These are phyloP conservation scores for Boletus rubroflammeus DNA, from an alignment of 768 basidiomycete species.

Conservation along the genomic window DNA sequence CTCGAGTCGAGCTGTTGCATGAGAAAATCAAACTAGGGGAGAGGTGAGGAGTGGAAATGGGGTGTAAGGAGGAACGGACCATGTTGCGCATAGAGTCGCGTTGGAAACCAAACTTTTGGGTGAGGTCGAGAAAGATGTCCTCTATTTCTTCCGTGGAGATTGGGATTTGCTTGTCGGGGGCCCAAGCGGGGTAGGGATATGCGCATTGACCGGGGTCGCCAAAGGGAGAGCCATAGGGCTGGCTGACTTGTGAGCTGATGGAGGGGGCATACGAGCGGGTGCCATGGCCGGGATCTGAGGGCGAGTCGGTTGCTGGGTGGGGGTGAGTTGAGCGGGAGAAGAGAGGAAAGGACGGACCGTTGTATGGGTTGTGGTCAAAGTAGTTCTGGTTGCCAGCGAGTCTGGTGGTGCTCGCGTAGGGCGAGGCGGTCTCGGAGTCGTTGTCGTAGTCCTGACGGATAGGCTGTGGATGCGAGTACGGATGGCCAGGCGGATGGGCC, in stretches of 20 bases:
- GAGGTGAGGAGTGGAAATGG: slow-evolving; percentile 8
- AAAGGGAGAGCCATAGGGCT: slow-evolving; percentile 57
- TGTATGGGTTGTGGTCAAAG: slow-evolving; percentile 27
- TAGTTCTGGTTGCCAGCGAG: slow-evolving; percentile 44
- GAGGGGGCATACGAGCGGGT: slow-evolving; percentile 52
- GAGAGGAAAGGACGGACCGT: slow-evolving; percentile 10
- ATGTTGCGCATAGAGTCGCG: slow-evolving; percentile 94
- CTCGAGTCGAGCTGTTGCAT: slow-evolving; percentile 98
- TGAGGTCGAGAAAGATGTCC: slow-evolving; percentile 96
- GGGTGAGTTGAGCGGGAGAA: not conserved
- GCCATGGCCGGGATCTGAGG: slow-evolving; percentile 32
- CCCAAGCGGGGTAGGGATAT: slow-evolving; percentile 94
- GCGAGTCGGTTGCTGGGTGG: slow-evolving; percentile 14
- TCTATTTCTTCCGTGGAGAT: slow-evolving; percentile 98
- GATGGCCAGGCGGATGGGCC: slow-evolving; percentile 40
- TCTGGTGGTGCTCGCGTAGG: slow-evolving; percentile 56
- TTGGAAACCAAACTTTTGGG: slow-evolving; percentile 99
- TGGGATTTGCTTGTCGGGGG: slow-evolving; percentile 87
- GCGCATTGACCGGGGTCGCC: slow-evolving; percentile 50
- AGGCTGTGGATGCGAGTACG: slow-evolving; percentile 27
- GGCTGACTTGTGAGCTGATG: slow-evolving; percentile 57
- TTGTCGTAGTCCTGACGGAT: slow-evolving; percentile 40
- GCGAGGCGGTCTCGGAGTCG: slow-evolving; percentile 52
- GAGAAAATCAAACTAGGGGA: slow-evolving; percentile 82
- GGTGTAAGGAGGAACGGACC: slow-evolving; percentile 40